These are phyloP conservation scores for Phytophthora cactorum DNA, from an alignment of 352 stramenopile species.

Conservation along the genomic window DNA sequence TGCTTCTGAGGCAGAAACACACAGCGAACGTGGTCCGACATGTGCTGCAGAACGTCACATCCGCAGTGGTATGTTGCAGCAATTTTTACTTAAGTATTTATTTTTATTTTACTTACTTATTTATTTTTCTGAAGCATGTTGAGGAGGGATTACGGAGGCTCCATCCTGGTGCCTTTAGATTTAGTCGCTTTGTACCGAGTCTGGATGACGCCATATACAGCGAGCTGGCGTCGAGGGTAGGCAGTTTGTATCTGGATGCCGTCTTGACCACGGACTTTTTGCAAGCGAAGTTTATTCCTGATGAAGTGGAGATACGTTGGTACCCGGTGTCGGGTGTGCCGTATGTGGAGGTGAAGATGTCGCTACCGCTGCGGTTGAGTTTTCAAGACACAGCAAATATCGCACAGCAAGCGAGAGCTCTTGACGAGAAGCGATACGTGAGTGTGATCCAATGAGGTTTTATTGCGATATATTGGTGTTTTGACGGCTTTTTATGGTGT, in stretches of 20 bases:
- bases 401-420: not conserved
- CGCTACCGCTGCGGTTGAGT: not conserved
- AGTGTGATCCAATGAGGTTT: not conserved
- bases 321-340: not conserved
- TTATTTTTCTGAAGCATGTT: not conserved
- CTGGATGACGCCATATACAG: not conserved
- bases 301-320: not conserved
- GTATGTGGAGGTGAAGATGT: not conserved
- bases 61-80: not conserved
- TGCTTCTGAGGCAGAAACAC: slow-evolving; percentile 12
- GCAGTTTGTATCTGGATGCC: not conserved
- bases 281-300: not conserved
- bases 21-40: not conserved
- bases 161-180: not conserved
- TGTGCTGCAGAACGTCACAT: not conserved
- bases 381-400: not conserved
- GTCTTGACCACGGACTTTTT: not conserved
- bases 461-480: not conserved
- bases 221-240: not conserved
- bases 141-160: not conserved
- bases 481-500: not conserved
- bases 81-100: not conserved
- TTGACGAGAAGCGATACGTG: not conserved
- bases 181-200: not conserved
- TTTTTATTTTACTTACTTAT: not conserved